Base-by-base conservation (phyloP, 2,329 filamentous ascomycete species). In the Penicillium capsulatum region DNA sequence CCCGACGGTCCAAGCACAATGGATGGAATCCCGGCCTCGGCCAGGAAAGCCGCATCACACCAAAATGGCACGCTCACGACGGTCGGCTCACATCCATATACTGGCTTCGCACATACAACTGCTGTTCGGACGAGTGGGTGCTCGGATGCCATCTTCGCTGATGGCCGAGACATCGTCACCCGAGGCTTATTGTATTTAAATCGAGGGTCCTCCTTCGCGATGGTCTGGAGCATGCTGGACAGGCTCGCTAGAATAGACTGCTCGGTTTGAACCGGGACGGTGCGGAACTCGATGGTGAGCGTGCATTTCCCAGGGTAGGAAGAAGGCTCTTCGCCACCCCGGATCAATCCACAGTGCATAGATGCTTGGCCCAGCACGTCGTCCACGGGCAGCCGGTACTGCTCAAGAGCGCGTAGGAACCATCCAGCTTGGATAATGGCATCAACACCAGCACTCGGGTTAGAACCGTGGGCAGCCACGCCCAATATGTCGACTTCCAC, bases 241-340 rank as follows among this genome's bases (percentile, higher is more conserved):
- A 76, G 45, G 11, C 75, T 69, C 1, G 36, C 17, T 3, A 61
- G 43, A 0, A 75, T 64, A 0, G 50, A 48, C 3, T 67, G 54
- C 0, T 57, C 42, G 0, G 67, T 69, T 49, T 77, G 71, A 3
- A 60, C 63, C 2, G 69, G 57, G 0, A 77, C 48, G 0, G 72
- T 77, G 6, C 75, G 68, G 4, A 71, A 65, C 43, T 78, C 75
- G 1, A 77, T 35, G 0, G 65, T 67, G 13, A 77, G 58, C 0
- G 61, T 72, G 53, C 74, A 76, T n/a, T 58, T 57, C 0, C 64
- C 69, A 0, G 74, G 73, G 35, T 78, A 78, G 0, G 71, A 75
- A 0, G 74, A 74, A 0, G 63, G 58, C 35, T 77, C 75, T 38
- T 77, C 71, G 1, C 74, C 73, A 1, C 75, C 74, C 9, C 61